Percentiles rank a stretch among this genome's conserved stretches.
Conservation (phyloP, 208 protist species). For the Leishmania gerbilli region DNA sequence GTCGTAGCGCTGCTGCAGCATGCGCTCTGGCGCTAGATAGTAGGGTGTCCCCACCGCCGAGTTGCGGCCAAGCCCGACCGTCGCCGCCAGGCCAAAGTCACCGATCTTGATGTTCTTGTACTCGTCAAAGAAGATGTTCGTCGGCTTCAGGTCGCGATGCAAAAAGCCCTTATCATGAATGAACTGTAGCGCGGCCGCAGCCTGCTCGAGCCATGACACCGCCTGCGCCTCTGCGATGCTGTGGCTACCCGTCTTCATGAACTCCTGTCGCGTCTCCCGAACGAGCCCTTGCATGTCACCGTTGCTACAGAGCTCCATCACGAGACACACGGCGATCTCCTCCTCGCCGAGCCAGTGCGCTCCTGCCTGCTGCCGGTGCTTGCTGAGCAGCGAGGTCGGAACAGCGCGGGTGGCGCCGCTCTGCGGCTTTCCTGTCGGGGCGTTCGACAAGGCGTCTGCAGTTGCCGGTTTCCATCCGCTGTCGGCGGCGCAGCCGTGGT, state of each 20-base stretch:
- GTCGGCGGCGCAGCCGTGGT: constrained; percentile 3
- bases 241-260: constrained; percentile 76
- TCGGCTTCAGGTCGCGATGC: constrained; percentile 91
- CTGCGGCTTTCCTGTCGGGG: background rate
- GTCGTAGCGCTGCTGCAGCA: constrained; percentile 83
- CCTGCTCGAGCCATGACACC: constrained; percentile 83
- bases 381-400: constrained; percentile 15
- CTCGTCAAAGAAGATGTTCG: constrained; percentile 90
- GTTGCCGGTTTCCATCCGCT: background rate
- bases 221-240: constrained; percentile 60
- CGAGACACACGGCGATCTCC: constrained; percentile 78
- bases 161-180: constrained; percentile 86
- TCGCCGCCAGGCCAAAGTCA: constrained; percentile 88
- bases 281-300: constrained; percentile 77
- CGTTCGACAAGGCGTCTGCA: background rate
- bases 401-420: constrained; percentile 1
- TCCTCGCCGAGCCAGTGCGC: constrained; percentile 35
- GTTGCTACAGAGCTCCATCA: constrained; percentile 86
- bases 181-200: constrained; percentile 67
- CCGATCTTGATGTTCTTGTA: constrained; percentile 79
- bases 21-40: constrained; percentile 92
- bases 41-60: constrained; percentile 88
- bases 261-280: constrained; percentile 50
- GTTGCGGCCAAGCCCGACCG: constrained; percentile 57
- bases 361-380: background rate